phyloP scores from a whole-genome alignment of 2,329 filamentous ascomycete species.

The Phialophora tarda region DNA sequence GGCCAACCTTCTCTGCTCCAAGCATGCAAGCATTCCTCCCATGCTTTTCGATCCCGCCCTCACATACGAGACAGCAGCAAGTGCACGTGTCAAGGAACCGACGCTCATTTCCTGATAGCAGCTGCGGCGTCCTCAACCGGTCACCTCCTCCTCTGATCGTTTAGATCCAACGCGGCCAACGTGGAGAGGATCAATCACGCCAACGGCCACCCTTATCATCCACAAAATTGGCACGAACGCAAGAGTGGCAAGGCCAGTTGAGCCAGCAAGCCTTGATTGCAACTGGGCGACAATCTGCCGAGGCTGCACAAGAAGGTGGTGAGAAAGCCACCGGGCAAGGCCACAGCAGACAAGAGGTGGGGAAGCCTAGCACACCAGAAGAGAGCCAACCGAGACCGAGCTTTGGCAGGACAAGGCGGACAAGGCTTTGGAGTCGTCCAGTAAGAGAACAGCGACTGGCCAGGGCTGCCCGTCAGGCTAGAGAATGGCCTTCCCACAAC shows the following conservation, averaged over 20 bases:
- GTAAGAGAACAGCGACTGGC: constrained; percentile 11
- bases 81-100: constrained; percentile 7
- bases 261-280: constrained; percentile 11
- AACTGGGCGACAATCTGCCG: constrained; percentile 33
- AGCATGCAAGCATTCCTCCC: constrained; percentile 11
- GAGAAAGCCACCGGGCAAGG: constrained; percentile 10
- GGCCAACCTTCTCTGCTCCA: constrained; percentile 6
- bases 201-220: constrained; percentile 25
- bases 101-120: neutral
- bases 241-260: constrained; percentile 28
- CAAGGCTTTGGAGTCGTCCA: constrained; percentile 31
- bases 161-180: neutral
- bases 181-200: neutral
- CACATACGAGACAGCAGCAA: neutral
- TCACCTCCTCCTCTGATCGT: neutral
- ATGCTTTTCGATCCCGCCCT: constrained; percentile 6
- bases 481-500: constrained; percentile 23
- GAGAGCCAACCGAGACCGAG: constrained; percentile 5
- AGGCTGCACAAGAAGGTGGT: constrained; percentile 31
- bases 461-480: constrained; percentile 13
- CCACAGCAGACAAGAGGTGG: constrained; percentile 18
- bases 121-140: neutral
- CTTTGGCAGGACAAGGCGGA: constrained; percentile 31
- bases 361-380: constrained; percentile 23
- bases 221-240: constrained; percentile 16